Evolutionary conservation across 139 green algal genomes (phyloP).

Genomic region (Astrephomene gubernaculifera): DNA sequence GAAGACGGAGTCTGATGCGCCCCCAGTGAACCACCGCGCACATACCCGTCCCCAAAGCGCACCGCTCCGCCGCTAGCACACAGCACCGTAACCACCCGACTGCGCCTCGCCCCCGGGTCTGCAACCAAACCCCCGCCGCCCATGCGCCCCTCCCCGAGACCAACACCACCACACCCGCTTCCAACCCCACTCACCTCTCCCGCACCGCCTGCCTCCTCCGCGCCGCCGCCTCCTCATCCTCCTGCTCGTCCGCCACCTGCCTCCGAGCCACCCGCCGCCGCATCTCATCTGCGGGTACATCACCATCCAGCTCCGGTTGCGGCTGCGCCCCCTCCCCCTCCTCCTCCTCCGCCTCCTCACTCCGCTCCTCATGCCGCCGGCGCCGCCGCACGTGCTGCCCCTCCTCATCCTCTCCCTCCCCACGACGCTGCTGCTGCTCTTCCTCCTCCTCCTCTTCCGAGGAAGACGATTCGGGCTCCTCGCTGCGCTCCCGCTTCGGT

Average conservation of each 20-base stretch:
- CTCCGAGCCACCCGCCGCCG: slow-evolving; percentile 41
- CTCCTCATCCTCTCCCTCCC: slow-evolving; percentile 47
- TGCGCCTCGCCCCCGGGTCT: too few relatives aligned
- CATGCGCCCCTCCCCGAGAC: too few relatives aligned
- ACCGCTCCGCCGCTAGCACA: too few relatives aligned
- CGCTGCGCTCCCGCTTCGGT: slow-evolving; percentile 18
- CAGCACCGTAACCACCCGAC: too few relatives aligned
- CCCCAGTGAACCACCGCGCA: too few relatives aligned
- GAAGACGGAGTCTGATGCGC: too few relatives aligned
- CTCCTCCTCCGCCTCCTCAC: slow-evolving; percentile 21
- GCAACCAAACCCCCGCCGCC: neutral
- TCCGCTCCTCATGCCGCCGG: neutral
- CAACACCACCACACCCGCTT: neutral
- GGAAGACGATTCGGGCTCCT: slow-evolving; percentile 9
- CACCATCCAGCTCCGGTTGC: slow-evolving; percentile 24
- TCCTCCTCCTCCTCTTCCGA: slow-evolving; percentile 6
- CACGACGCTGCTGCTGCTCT: slow-evolving; percentile 25
- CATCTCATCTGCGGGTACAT: slow-evolving; percentile 32
- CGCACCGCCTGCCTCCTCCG: slow-evolving; percentile 63
- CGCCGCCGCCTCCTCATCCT: slow-evolving; percentile 69
- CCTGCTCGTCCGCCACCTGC: slow-evolving; percentile 56
- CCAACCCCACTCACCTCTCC: slow-evolving; percentile 50
- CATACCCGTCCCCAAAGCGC: too few relatives aligned
- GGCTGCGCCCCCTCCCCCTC: slow-evolving; percentile 8
- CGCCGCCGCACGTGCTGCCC: slow-evolving; percentile 1